phyloP scores from a whole-genome alignment of 163 green algal genomes.

The Dunaliella salina region DNA sequence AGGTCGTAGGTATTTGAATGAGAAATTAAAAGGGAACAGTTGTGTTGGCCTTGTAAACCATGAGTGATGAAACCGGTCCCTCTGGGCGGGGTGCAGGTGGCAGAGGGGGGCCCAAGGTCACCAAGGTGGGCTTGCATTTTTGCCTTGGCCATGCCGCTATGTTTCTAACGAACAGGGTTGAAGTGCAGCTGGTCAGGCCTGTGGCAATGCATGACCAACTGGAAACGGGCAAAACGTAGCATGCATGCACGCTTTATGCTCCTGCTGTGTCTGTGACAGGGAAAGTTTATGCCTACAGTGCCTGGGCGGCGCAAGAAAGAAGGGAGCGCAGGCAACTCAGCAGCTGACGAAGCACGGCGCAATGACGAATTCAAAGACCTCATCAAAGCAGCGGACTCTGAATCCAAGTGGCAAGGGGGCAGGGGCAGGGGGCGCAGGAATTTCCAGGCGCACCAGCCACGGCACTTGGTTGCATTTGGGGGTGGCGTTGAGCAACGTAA shows the following conservation, averaged over 20 bases:
- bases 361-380: constrained; percentile 45
- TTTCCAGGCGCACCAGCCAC: constrained; percentile 18
- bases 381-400: constrained; percentile 37
- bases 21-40: too few relatives aligned
- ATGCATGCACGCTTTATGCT: not conserved
- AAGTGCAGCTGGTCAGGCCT: not conserved
- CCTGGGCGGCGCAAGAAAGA: constrained; percentile 39
- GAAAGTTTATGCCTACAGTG: constrained; percentile 39
- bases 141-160: not conserved
- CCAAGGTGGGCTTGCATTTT: too few relatives aligned
- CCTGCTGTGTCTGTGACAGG: constrained; percentile 5
- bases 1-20: too few relatives aligned
- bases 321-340: not conserved
- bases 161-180: too few relatives aligned
- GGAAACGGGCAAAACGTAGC: not conserved
- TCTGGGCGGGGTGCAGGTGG: too few relatives aligned
- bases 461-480: constrained; percentile 40
- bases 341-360: constrained; percentile 12
- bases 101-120: too few relatives aligned
- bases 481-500: not conserved
- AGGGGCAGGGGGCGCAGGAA: constrained; percentile 20
- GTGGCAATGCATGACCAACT: too few relatives aligned
- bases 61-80: too few relatives aligned
- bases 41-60: too few relatives aligned
- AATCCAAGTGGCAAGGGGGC: constrained; percentile 12